Evolutionary conservation across 2,329 filamentous ascomycete genomes (phyloP).

Genomic region (Trichophyton mentagrophytes): DNA sequence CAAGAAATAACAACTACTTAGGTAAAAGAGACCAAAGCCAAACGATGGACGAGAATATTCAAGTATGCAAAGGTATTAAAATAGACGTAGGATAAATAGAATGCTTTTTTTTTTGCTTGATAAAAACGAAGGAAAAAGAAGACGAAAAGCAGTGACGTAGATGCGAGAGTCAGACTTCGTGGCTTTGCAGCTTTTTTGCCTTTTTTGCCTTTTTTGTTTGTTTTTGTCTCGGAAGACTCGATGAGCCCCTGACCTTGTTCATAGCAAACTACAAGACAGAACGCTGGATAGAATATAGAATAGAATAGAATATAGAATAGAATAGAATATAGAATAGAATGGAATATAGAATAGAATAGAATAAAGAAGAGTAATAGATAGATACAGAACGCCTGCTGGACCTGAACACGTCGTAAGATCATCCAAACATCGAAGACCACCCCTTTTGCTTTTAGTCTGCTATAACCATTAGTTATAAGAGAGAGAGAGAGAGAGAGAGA

Average conservation of each 20-base stretch:
- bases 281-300: not conserved
- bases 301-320: too few species aligned
- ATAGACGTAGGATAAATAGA: not conserved
- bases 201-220: slow-evolving; percentile 1
- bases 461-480: not conserved
- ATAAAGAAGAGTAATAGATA: not conserved
- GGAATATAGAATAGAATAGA: too few species aligned
- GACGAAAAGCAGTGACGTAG: not conserved
- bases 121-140: not conserved
- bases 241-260: not conserved
- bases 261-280: not conserved
- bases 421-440: not conserved
- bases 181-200: not conserved
- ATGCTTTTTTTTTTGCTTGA: not conserved
- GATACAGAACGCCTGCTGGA: slow-evolving; percentile 1
- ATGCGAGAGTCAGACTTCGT: not conserved
- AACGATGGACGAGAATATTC: too few species aligned
- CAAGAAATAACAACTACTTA: too few species aligned
- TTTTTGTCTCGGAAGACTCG: not conserved
- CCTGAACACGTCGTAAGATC: not conserved
- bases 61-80: not conserved
- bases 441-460: not conserved
- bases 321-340: too few species aligned
- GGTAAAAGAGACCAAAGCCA: too few species aligned
- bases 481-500: not conserved